Base-by-base conservation (phyloP, 176 grass and related monocot species). In the Typha latifolia region DNA sequence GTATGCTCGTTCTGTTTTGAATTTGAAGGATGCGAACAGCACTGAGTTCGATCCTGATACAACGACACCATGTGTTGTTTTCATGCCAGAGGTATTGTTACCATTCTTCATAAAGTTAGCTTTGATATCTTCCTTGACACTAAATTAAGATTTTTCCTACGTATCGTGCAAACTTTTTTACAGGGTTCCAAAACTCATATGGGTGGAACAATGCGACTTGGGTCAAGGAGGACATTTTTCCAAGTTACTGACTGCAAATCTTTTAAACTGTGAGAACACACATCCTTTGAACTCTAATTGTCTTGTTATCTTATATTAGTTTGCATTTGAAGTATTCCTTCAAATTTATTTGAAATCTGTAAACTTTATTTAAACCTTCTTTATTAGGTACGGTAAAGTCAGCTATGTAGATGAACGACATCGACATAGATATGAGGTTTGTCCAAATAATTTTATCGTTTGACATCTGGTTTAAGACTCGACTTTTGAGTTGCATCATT, bases 111-210 rank as follows among this genome's bases (percentile, higher is more conserved):
- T 59, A 22, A 19, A 9, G 16, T 59, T 59, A 19, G 47, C 48
- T 51, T 50, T 47, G 51, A 62, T 71, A 71, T 79, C 34, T 49
- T 51, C 26, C 14, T 14, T 49, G 18, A 10, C 6, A 64, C 31
- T 74, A 14, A 5, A 5, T 50, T 15, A 51, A 49, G 13, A 26
- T 74, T 31, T 24, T 48, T 47, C 19, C 16, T 16, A 31, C 47
- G 18, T 62, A 62, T 27, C n/a, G 2, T 2, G 10, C 20, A 22
- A 22, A 32, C 50, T 37, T 32, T 51, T 62, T 67, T 86, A 22
- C 61, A 99, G 94, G 94, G 89, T 47, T 99, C 94, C 47, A 99
- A 81, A 89, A 99, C 94, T 34, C 94, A 99, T 51, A 99, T 99
- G 94, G 94, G 94, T 16, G 94, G 78, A 15, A 99, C 94, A 63